Evolutionary conservation across 2,329 filamentous ascomycete species (phyloP).

Genomic region (Periconia macrospinosa): DNA sequence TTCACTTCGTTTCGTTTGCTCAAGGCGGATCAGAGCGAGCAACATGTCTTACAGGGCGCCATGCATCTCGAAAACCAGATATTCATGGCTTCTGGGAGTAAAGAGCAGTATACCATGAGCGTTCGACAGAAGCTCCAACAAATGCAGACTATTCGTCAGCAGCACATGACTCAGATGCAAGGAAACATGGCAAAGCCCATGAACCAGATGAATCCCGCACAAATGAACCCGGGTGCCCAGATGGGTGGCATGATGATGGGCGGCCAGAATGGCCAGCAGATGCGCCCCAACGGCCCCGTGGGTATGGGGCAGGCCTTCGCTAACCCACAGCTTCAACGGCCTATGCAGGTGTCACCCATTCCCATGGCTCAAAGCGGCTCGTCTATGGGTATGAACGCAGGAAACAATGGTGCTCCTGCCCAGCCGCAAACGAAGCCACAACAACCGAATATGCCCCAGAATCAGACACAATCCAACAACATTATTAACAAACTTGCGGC

Average conservation of each 20-base stretch:
- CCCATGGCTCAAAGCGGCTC: constrained; percentile 38
- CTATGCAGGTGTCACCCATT: constrained; percentile 55
- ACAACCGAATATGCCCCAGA: constrained; percentile 36
- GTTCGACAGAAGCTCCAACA: constrained; percentile 33
- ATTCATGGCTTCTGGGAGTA: constrained; percentile 26
- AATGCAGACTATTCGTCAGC: constrained; percentile 33
- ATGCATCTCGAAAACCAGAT: constrained; percentile 31
- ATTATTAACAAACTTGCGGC: constrained; percentile 50
- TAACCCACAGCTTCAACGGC: constrained; percentile 52
- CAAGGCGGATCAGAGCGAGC: constrained; percentile 33
- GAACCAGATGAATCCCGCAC: constrained; percentile 33
- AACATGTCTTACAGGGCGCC: constrained; percentile 30
- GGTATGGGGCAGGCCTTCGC: constrained; percentile 49
- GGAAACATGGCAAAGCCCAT: constrained; percentile 27
- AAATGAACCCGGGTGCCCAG: constrained; percentile 23
- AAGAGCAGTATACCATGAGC: constrained; percentile 34
- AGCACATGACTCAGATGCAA: constrained; percentile 30
- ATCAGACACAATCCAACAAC: constrained; percentile 16
- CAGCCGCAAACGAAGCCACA: constrained; percentile 35
- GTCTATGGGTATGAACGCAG: constrained; percentile 35
- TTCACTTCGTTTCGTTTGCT: constrained; percentile 36
- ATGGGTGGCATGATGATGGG: constrained; percentile 23
- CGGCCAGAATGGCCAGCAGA: constrained; percentile 38
- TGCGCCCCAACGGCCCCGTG: constrained; percentile 44
- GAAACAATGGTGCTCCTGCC: constrained; percentile 22